Percentiles rank a stretch among this genome's conserved stretches.
phyloP scores from a whole-genome alignment of 148 eudicot genomes.

The Rhododendron kiyosumense region DNA sequence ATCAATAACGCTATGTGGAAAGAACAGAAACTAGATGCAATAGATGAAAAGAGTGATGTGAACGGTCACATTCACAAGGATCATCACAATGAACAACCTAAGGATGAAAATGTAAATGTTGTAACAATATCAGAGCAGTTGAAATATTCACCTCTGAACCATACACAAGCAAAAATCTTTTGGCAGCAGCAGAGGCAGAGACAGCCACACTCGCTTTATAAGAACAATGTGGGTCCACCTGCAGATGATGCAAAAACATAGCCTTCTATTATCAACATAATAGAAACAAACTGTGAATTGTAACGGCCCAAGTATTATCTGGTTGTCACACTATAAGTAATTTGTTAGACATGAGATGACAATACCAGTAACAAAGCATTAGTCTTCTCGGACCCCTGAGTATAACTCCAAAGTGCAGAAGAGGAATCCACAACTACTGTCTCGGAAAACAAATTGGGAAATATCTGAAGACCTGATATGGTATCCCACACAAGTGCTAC shows the following conservation, averaged over 20 bases:
- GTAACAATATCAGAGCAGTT: neutral
- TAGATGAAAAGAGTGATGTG: neutral
- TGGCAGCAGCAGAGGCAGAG: constrained; percentile 60
- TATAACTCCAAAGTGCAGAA: constrained; percentile 85
- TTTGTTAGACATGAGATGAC: neutral
- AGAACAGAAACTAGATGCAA: neutral
- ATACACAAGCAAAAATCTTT: constrained; percentile 82
- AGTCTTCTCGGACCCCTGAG: constrained; percentile 68
- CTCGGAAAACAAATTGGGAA: constrained; percentile 73
- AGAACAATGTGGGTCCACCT: constrained; percentile 98
- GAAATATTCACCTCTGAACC: constrained; percentile 55
- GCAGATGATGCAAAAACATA: constrained; percentile 22
- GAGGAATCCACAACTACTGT: constrained; percentile 77
- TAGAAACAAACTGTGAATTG: neutral
- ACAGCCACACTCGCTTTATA: constrained; percentile 58
- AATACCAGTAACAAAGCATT: constrained; percentile 72
- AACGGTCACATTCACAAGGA: neutral
- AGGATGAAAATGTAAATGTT: neutral
- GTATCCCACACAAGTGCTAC: constrained; percentile 95
- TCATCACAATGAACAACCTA: neutral
- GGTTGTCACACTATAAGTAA: neutral
- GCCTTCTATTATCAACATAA: neutral
- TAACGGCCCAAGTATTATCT: neutral
- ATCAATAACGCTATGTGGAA: neutral
- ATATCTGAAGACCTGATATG: constrained; percentile 77